Base-by-base conservation (phyloP, 495 filamentous ascomycete genomes). In the Penicillium cataractarum region DNA sequence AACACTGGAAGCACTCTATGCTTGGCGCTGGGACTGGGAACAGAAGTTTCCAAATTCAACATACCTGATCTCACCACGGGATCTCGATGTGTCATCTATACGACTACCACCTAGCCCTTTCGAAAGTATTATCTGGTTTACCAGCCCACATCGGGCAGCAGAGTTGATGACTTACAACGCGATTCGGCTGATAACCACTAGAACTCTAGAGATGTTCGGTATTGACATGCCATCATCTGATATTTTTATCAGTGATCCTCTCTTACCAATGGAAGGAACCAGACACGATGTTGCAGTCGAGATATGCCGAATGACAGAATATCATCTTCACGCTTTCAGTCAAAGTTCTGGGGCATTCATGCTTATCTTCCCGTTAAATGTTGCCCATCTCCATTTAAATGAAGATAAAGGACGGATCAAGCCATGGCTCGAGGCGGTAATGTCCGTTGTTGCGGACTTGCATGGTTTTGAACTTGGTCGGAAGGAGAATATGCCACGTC, bases 391-490 rank as follows among this genome's bases (percentile, higher is more conserved):
- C 6, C 57, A 69, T 53, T 55, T 69, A 7, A 57, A 62, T 37
- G 52, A 35, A 1, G 37, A 61, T 4, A 39, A n/a, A 1, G 57
- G 24, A 10, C 48, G 44, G 17, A 55, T 58, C 2, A 65, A 50
- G 22, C 19, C 33, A 6, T 69, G 67, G 67, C 51, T 69, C 19
- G 54, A 64, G 31, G 15, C 37, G 2, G 55, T 62, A 9, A 61
- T 69, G 61, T 49, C 57, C 13, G 19, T 55, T 5, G 58, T 69
- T 46, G 64, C 64, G 13, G 64, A 66, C 31, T 29, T 12, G 7
- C 64, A 69, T 57, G 67, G 67, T 17, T 64, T 69, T 33, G 67
- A 69, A 40, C 29, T 69, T 52, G 61, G 67, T 4, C 53, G 66
- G 9, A 44, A 27, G 6, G 66, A 65, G 24, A 62, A 63, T 42